Evolutionary conservation across 2,329 filamentous ascomycete genomes (phyloP).

Genomic region (Fusarium sacchari): DNA sequence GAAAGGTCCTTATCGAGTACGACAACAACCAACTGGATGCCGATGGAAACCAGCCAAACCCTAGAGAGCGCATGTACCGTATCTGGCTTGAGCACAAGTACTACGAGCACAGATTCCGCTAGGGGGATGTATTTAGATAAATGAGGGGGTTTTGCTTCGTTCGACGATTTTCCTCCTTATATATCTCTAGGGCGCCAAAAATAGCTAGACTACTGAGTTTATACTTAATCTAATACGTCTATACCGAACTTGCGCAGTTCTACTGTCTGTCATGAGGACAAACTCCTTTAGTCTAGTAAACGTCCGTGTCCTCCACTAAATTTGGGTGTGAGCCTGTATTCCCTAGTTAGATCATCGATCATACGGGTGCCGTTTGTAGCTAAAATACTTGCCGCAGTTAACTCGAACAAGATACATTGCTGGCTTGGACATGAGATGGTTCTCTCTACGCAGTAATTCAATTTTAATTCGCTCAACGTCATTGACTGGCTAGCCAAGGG

Average conservation of each 20-base stretch:
- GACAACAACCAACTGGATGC: neutral
- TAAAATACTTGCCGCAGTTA: neutral
- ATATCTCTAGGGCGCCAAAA: neutral
- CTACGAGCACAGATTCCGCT: neutral
- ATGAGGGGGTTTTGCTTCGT: neutral
- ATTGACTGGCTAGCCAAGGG: neutral
- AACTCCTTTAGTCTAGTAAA: neutral
- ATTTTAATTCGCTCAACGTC: rapidly evolving
- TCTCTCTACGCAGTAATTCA: neutral
- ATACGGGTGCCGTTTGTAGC: rapidly evolving
- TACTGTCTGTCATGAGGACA: neutral
- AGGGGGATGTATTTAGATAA: neutral
- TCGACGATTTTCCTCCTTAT: neutral
- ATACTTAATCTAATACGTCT: rapidly evolving
- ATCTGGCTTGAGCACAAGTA: neutral
- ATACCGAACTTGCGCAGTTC: rapidly evolving
- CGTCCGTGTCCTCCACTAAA: neutral
- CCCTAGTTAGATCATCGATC: rapidly evolving
- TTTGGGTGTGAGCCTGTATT: rapidly evolving
- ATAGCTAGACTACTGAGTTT: rapidly evolving
- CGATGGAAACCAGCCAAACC: neutral
- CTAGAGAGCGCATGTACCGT: neutral
- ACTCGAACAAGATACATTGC: rapidly evolving
- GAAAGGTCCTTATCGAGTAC: neutral
- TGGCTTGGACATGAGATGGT: rapidly evolving